These are phyloP conservation scores for Pichia nanzhaoensis DNA, from an alignment of 805 yeast species.

Conservation along the genomic window DNA sequence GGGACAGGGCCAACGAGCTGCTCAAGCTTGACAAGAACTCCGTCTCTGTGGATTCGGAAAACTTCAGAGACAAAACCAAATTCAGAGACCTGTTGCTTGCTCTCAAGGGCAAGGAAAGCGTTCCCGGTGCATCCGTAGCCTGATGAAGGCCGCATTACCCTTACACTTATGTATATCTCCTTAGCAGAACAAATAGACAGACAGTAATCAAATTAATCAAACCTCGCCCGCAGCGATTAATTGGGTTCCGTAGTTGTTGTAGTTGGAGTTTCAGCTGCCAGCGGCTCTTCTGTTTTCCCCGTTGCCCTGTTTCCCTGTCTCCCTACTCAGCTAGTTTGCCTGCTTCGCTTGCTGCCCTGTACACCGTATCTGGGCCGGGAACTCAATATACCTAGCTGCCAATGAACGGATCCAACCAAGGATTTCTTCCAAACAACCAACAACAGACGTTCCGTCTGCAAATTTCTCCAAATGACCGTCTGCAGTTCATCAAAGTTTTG, in stretches of 20 bases:
- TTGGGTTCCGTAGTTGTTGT: no score
- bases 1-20: slow-evolving; percentile 51
- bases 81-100: slow-evolving; percentile 45
- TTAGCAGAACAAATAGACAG: no score
- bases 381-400: not conserved
- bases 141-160: no score
- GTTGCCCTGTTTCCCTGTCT: no score
- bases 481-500: slow-evolving; percentile 28
- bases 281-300: not conserved
- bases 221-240: not conserved
- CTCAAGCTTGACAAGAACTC: slow-evolving; percentile 33
- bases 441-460: slow-evolving; percentile 15
- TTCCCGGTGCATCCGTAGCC: slow-evolving; percentile 41
- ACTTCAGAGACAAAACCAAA: slow-evolving; percentile 44
- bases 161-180: not conserved
- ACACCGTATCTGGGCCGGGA: not conserved
- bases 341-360: no score
- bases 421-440: slow-evolving; percentile 5
- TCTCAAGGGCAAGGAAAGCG: slow-evolving; percentile 47
- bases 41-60: slow-evolving; percentile 26
- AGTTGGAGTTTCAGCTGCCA: no score
- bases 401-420: slow-evolving; percentile 8
- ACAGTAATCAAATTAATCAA: not conserved
- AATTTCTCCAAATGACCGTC: slow-evolving; percentile 27
- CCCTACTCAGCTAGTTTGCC: no score